Base-by-base conservation (phyloP, 2,329 filamentous ascomycete genomes). In the Blastomyces gilchristii region DNA sequence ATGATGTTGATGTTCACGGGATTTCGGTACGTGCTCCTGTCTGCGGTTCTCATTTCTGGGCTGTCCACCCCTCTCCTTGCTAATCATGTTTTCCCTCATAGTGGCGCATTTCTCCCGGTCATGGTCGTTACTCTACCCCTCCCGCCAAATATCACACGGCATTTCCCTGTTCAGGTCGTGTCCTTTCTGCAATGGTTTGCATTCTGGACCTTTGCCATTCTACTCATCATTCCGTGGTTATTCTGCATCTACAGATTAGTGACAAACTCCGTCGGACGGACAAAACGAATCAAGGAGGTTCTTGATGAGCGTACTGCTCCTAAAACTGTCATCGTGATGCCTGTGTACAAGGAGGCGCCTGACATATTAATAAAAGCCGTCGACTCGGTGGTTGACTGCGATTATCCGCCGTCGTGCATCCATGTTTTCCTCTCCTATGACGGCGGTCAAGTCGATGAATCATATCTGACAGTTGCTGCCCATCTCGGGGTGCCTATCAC, bases 341-440 rank as follows among this genome's bases (percentile, higher is more conserved):
- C 93, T 4, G 95, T 92, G 71, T 97, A 96, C 79, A 91, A 94
- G 71, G 94, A 97, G 72, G 86, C 91, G 39, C 90, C 91, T 0
- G 88, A 90, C 0, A 83, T 96, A 14, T 82, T 97, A 57, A 81
- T 97, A 62, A 89, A 88, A 57, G 94, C 93, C 4, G 83, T 97
- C 69, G 87, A 97, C 76, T 97, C 93, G 0, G 87, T 97, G 43
- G 91, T 96, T 60, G 89, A 93, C 69, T 95, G 91, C 76, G 93
- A 97, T 69, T 97, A 97, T 67, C 93, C 94, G 0, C 85, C 91
- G 5, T 88, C 89, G 1, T 97, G 93, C 74, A 88, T 97, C 63
- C 94, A 97, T 73, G 87, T 97, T 39, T 97, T 97, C 75, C 82
- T 97, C 2, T 97, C 92, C 0, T 97, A 97, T 71, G 94, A 97